These are phyloP conservation scores for Petunia axillaris DNA, from an alignment of 257 asterid genomes.

Conservation along the genomic window DNA sequence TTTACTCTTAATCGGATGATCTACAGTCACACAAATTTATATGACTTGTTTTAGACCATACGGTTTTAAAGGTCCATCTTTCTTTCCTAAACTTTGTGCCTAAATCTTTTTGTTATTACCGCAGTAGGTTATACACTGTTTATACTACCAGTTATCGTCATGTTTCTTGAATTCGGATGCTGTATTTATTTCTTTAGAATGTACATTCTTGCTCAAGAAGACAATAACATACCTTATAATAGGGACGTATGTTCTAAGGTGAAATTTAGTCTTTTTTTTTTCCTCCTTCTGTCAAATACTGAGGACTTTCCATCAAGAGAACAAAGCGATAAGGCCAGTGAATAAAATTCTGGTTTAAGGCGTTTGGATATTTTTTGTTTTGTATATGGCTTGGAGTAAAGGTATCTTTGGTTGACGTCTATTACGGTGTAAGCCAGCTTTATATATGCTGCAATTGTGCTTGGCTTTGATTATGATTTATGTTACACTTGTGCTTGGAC, in stretches of 20 bases:
- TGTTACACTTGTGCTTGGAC: background rate
- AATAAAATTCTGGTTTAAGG: background rate
- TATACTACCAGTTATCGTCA: background rate
- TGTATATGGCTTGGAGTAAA: background rate
- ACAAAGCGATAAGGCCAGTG: background rate
- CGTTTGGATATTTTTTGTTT: background rate
- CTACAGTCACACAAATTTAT: too few relatives aligned
- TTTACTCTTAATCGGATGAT: too few relatives aligned
- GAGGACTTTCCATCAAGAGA: constrained; percentile 12
- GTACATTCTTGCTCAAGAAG: background rate
- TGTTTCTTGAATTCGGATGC: background rate
- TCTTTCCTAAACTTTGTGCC: too few relatives aligned
- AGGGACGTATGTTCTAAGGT: background rate
- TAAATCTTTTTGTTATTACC: too few relatives aligned
- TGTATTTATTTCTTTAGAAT: background rate
- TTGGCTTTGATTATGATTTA: background rate
- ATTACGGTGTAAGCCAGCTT: background rate
- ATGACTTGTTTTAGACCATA: too few relatives aligned
- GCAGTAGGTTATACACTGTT: too few relatives aligned
- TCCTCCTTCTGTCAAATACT: background rate
- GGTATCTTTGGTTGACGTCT: background rate
- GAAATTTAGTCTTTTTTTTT: background rate
- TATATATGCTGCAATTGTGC: background rate
- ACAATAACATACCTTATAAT: background rate
- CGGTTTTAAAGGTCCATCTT: too few relatives aligned